These are phyloP conservation scores for Hura crepitans DNA, from an alignment of 441 rosid species.

Conservation along the genomic window DNA sequence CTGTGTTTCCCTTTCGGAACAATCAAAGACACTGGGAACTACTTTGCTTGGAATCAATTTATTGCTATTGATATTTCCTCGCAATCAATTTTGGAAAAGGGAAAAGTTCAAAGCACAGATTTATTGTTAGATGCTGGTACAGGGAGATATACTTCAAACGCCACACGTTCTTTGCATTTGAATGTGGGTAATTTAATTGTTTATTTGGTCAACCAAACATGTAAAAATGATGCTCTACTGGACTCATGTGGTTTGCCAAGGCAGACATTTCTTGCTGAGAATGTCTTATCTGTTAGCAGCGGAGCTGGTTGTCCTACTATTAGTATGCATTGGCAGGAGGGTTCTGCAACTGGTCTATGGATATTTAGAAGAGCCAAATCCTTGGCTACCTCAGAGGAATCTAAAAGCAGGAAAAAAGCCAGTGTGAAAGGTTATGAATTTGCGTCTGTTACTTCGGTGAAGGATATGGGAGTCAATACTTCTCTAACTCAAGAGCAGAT, in stretches of 20 bases:
- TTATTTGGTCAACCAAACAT: constrained; percentile 53
- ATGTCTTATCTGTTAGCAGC: constrained; percentile 51
- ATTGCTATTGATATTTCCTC: constrained; percentile 63
- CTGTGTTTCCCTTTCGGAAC: constrained; percentile 68
- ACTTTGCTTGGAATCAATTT: constrained; percentile 58
- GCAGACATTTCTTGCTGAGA: constrained; percentile 44
- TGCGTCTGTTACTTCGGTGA: constrained; percentile 57
- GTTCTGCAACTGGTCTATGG: constrained; percentile 59
- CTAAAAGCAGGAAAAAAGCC: constrained; percentile 41
- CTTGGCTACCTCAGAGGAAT: constrained; percentile 60
- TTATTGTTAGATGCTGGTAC: constrained; percentile 31
- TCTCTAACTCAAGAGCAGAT: constrained; percentile 60
- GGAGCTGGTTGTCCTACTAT: constrained; percentile 45
- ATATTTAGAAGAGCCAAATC: constrained; percentile 74
- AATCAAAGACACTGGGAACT: constrained; percentile 35
- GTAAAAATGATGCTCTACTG: constrained; percentile 35
- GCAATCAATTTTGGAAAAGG: constrained; percentile 37
- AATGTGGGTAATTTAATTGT: constrained; percentile 52
- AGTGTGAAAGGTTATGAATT: constrained; percentile 62
- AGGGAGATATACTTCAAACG: constrained; percentile 36
- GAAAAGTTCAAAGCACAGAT: constrained; percentile 28
- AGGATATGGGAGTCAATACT: constrained; percentile 51
- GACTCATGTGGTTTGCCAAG: constrained; percentile 28
- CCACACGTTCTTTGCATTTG: constrained; percentile 49
- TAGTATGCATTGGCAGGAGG: constrained; percentile 81